Conservation (phyloP, 2,329 filamentous ascomycete genomes). For the Cladosporium velox region DNA sequence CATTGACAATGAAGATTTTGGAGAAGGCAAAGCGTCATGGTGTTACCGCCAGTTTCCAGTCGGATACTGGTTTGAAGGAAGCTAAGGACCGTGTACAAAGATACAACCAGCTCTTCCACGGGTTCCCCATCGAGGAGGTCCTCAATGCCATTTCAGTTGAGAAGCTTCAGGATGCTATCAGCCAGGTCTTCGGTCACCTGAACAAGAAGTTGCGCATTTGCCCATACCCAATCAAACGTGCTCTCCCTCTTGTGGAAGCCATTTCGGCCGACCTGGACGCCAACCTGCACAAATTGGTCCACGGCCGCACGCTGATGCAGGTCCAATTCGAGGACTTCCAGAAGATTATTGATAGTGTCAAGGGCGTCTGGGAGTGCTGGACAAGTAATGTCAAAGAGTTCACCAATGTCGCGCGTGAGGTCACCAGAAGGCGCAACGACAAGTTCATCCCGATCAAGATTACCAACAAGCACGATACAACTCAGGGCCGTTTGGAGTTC, state of each 20-base stretch:
- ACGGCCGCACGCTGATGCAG: slow-evolving; percentile 85
- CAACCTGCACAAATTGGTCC: slow-evolving; percentile 80
- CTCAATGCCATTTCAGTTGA: slow-evolving; percentile 85
- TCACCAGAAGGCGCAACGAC: slow-evolving; percentile 88
- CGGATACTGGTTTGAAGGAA: slow-evolving; percentile 94
- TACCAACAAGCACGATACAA: slow-evolving; percentile 78
- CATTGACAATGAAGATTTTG: slow-evolving; percentile 88
- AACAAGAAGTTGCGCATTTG: slow-evolving; percentile 98
- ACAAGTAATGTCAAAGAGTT: slow-evolving; percentile 97
- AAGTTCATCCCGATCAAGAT: slow-evolving; percentile 99
- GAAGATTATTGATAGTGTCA: slow-evolving; percentile 77
- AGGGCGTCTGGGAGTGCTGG: slow-evolving; percentile 87
- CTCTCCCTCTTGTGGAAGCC: slow-evolving; percentile 90
- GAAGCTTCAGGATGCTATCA: slow-evolving; percentile 86
- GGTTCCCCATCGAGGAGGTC: slow-evolving; percentile 93
- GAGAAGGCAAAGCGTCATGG: slow-evolving; percentile 98
- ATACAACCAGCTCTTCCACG: slow-evolving; percentile 98
- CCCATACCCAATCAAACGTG: slow-evolving; percentile 89
- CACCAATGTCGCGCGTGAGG: slow-evolving; percentile 93
- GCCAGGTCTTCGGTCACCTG: slow-evolving; percentile 87
- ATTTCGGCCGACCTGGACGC: slow-evolving; percentile 92
- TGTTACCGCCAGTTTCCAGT: slow-evolving; percentile 92
- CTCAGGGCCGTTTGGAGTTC: slow-evolving; percentile 89
- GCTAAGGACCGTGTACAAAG: slow-evolving; percentile 95
- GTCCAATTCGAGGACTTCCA: slow-evolving; percentile 90